Conservation (phyloP, 495 filamentous ascomycete genomes). For the Aspergillus carlsbadensis region DNA sequence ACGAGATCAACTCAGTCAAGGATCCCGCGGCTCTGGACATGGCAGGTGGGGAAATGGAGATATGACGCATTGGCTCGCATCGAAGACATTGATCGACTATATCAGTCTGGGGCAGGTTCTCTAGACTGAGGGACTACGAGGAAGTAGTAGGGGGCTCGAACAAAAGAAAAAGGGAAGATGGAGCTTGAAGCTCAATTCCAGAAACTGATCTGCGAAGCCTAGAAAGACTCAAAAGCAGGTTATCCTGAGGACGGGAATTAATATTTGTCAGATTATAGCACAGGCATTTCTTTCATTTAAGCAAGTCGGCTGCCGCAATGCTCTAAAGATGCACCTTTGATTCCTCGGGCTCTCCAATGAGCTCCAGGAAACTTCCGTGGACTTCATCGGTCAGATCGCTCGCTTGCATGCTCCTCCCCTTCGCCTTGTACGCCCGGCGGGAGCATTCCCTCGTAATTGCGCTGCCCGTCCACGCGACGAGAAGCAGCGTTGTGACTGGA, state of each 20-base stretch:
- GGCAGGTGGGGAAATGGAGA: conserved; percentile 3
- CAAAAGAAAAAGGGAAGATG: too few species aligned
- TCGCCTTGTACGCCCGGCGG: conserved; percentile 79
- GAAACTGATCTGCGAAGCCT: not conserved
- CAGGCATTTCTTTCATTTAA: not conserved
- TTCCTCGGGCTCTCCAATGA: conserved; percentile 62
- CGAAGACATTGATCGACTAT: conserved; percentile 1
- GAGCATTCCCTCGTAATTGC: conserved; percentile 90
- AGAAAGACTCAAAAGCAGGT: not conserved
- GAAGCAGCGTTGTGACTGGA: conserved; percentile 62
- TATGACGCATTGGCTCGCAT: not conserved
- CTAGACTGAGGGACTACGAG: not conserved
- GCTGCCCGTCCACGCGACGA: conserved; percentile 85
- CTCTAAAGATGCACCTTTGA: conserved; percentile 41
- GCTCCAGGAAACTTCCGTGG: conserved; percentile 71
- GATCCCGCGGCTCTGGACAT: not conserved
- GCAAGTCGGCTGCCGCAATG: not conserved
- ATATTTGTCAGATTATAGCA: conserved; percentile 1
- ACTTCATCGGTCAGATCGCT: conserved; percentile 94
- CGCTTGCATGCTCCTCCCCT: conserved; percentile 87
- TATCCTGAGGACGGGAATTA: not conserved
- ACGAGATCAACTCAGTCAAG: conserved; percentile 3
- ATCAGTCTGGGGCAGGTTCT: not conserved
- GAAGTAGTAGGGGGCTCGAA: too few species aligned
- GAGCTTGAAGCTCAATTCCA: too few species aligned